Evolutionary conservation across 441 rosid species (phyloP), one percentile per base, ranked within the genome.

Genomic region (Syzygium malaccense): DNA sequence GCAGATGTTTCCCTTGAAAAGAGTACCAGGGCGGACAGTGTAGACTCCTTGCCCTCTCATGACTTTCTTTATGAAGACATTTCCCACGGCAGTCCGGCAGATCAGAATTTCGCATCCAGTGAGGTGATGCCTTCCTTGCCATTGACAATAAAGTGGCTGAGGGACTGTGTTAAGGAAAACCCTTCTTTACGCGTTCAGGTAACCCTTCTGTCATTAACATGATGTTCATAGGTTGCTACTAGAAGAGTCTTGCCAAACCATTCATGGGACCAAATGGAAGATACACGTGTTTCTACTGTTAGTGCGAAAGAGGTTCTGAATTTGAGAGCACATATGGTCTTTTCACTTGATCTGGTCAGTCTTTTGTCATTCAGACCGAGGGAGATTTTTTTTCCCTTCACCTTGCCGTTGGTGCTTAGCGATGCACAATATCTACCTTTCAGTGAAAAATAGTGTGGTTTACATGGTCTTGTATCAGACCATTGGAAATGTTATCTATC

Each of bases 91-190:
- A 55, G 19, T 55, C 87, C 8, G 2, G 30, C 87, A 60, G 68
- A 91, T 88, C 87, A 89, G 84, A 90, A 71, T 49, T 86, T 92
- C 19, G 51, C 91, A 53, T 95, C 94, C 88, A 94, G 97, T 75
- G 95, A 93, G 0, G 98, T 96, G 48, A 92, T 95, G 88, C 94
- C 98, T 87, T 95, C 98, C 20, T 91, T 97, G 90, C 98, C 99
- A 48, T 85, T 94, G 95, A 91, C 98, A 49, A 95, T 97, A 87
- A 95, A 95, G 87, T 96, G 97, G 98, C 88, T 97, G 88, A 94
- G 98, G 91, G 97, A 95, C 86, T 93, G 96, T 80, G 98, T 94
- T 45, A 92, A 92, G 88, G 92, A 95, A 85, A 96, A 97, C 86
- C 99, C 96, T 87, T 92, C 96, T 6, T 33, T 96, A 55, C 91